Evolutionary conservation across 768 basidiomycete species (phyloP).

Genomic region (Collybiopsis luxurians): DNA sequence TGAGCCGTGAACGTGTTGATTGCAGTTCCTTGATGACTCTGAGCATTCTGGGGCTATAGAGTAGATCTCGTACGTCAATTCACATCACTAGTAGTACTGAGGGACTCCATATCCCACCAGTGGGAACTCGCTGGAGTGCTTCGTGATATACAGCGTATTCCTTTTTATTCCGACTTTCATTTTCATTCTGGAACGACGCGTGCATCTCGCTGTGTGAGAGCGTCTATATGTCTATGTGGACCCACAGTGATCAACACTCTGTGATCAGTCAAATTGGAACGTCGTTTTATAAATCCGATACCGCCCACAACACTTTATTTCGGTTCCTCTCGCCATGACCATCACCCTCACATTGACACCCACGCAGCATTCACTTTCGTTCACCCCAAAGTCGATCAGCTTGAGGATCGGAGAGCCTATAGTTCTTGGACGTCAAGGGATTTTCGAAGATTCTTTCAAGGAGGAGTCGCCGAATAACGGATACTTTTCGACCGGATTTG

Average conservation of each 20-base stretch:
- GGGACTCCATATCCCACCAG: no score
- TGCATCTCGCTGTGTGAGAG: no score
- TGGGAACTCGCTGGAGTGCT: no score
- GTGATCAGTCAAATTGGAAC: no score
- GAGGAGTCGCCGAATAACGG: background rate
- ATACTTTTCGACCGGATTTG: background rate
- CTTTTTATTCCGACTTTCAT: no score
- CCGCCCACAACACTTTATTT: background rate
- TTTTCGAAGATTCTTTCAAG: background rate
- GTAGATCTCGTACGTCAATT: no score
- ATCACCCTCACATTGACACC: background rate
- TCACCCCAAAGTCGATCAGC: background rate
- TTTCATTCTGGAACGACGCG: no score
- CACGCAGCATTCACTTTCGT: background rate
- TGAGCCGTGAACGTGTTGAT: no score
- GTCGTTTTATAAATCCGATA: background rate
- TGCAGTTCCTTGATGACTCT: no score
- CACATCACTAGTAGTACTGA: no score
- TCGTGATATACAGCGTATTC: no score
- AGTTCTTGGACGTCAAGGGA: background rate
- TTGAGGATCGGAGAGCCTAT: background rate
- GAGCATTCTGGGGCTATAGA: no score
- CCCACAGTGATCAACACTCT: background rate
- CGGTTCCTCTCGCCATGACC: background rate
- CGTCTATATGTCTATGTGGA: background rate